phyloP scores from a whole-genome alignment of 805 yeast species.

The Brettanomyces nanus region DNA sequence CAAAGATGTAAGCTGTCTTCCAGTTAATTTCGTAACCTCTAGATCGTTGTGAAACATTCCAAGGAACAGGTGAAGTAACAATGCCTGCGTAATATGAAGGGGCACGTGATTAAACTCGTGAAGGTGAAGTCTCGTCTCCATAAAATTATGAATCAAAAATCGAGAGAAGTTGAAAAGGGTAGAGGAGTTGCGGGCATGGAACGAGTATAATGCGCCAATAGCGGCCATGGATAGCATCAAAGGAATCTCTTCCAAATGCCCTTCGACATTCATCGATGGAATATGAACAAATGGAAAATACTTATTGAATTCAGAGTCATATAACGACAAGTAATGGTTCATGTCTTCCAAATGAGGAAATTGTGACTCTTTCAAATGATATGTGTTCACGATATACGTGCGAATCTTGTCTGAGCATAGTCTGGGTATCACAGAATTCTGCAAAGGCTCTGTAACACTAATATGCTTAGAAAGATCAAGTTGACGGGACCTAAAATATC shows the following conservation, averaged over 20 bases:
- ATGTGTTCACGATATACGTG: slow-evolving; percentile 40
- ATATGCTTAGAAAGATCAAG: slow-evolving; percentile 52
- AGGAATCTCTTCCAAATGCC: slow-evolving; percentile 49
- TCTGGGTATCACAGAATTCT: slow-evolving; percentile 22
- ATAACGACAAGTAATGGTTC: slow-evolving; percentile 67
- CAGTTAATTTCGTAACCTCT: slow-evolving; percentile 39
- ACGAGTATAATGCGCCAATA: slow-evolving; percentile 81
- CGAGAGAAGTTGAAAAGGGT: slow-evolving; percentile 61
- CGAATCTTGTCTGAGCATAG: slow-evolving; percentile 47
- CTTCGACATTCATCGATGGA: slow-evolving; percentile 43
- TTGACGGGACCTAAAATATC: slow-evolving; percentile 58
- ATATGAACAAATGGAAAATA: slow-evolving; percentile 82
- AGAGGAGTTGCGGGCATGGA: slow-evolving; percentile 70
- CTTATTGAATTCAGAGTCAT: slow-evolving; percentile 67
- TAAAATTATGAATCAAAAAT: slow-evolving; percentile 54
- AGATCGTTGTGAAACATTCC: slow-evolving; percentile 49
- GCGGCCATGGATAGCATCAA: slow-evolving; percentile 75
- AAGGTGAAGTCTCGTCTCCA: slow-evolving; percentile 41
- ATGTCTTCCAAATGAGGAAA: slow-evolving; percentile 73
- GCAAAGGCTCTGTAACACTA: slow-evolving; percentile 18
- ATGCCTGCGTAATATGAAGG: slow-evolving; percentile 47
- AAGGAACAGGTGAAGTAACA: slow-evolving; percentile 46
- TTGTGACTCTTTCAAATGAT: slow-evolving; percentile 47
- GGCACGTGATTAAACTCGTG: slow-evolving; percentile 48
- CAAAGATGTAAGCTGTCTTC: slow-evolving; percentile 46